phyloP scores from a whole-genome alignment of 768 basidiomycete species.

The Kockovaella imperatae region DNA sequence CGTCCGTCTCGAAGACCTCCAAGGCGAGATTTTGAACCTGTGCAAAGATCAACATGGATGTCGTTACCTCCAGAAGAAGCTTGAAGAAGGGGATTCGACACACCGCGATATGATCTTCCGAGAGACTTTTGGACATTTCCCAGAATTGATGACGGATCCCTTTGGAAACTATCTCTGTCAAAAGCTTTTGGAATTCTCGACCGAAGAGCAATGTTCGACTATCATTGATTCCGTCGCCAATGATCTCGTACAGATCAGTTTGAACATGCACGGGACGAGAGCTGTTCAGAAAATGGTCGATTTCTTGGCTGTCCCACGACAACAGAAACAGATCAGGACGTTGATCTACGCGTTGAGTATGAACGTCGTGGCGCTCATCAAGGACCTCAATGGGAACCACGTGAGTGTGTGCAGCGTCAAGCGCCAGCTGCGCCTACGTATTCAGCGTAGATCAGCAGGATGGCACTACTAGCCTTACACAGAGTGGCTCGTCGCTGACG shows the following conservation, averaged over 20 bases:
- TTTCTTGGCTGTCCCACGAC: slow-evolving; percentile 83
- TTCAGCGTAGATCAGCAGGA: too few relatives aligned
- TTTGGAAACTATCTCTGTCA: slow-evolving; percentile 99
- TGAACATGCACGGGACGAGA: slow-evolving; percentile 99
- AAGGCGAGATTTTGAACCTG: slow-evolving; percentile 83
- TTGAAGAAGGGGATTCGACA: slow-evolving; percentile 89
- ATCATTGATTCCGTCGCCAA: slow-evolving; percentile 97
- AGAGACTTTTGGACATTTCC: slow-evolving; percentile 94
- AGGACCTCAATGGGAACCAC: slow-evolving; percentile 56
- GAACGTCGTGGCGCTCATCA: slow-evolving; percentile 97
- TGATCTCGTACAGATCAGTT: slow-evolving; percentile 92
- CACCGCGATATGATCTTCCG: slow-evolving; percentile 99
- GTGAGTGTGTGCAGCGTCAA: slow-evolving; percentile 22
- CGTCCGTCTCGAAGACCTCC: slow-evolving; percentile 86
- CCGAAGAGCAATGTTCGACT: slow-evolving; percentile 91
- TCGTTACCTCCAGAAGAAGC: slow-evolving; percentile 95
- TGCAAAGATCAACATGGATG: slow-evolving; percentile 99
- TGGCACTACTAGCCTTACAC: too few relatives aligned
- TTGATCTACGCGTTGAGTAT: slow-evolving; percentile 94
- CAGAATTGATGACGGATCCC: slow-evolving; percentile 98
- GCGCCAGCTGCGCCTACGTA: too few relatives aligned
- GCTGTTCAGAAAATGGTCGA: slow-evolving; percentile 99
- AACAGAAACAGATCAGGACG: slow-evolving; percentile 71
- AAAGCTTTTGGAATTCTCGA: slow-evolving; percentile 91
- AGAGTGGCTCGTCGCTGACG: background rate